phyloP scores from a whole-genome alignment of 495 filamentous ascomycete species.

The Penicillium crystallinum region DNA sequence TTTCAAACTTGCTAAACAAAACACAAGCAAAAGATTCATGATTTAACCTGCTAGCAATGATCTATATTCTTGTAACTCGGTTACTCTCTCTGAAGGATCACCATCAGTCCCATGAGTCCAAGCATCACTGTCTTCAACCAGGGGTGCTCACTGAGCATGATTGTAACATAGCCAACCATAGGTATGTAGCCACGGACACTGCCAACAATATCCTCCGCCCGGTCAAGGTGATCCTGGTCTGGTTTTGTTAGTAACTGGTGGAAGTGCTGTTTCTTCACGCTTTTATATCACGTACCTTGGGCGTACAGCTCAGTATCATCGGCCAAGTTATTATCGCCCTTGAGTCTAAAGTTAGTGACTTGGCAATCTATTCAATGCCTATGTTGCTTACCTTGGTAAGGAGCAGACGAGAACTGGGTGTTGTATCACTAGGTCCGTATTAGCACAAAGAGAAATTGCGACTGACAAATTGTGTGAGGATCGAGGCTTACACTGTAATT shows the following conservation, averaged over 20 bases:
- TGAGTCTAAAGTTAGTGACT: not conserved
- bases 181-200: slow-evolving; percentile 93
- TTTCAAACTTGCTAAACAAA: too few species aligned
- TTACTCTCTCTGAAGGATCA: slow-evolving; percentile 86
- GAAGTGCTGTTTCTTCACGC: not conserved
- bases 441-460: not conserved
- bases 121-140: slow-evolving; percentile 95
- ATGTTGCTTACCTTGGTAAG: slow-evolving; percentile 65
- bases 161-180: slow-evolving; percentile 95
- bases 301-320: slow-evolving; percentile 80
- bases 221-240: slow-evolving; percentile 77
- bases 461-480: not conserved
- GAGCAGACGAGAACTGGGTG: slow-evolving; percentile 41
- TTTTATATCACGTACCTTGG: not conserved
- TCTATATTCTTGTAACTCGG: slow-evolving; percentile 6
- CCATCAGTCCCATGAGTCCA: slow-evolving; percentile 91
- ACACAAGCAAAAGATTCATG: not conserved
- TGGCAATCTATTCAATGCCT: not conserved
- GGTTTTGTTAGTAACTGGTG: slow-evolving; percentile 4
- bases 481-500: slow-evolving; percentile 27
- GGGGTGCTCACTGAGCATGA: slow-evolving; percentile 91
- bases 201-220: slow-evolving; percentile 85
- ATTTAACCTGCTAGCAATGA: not conserved
- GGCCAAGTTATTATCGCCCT: slow-evolving; percentile 87
- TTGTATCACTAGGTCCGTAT: slow-evolving; percentile 19